Percentiles rank a stretch among this genome's conserved stretches.
Evolutionary conservation across 176 grass and related monocot species (phyloP).

Genomic region (Eleusine indica): DNA sequence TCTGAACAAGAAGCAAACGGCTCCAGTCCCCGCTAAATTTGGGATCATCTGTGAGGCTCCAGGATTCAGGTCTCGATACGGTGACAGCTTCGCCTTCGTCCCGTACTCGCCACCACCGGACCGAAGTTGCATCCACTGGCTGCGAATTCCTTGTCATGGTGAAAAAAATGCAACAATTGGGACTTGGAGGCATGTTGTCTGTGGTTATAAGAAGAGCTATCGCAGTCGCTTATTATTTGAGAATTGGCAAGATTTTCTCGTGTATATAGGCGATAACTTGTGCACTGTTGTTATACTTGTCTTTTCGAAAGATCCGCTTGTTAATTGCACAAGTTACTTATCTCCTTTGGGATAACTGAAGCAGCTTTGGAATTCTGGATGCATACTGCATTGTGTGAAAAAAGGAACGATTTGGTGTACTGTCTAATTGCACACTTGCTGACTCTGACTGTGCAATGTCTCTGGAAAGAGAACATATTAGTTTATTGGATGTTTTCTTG

Average conservation of each 20-base stretch:
- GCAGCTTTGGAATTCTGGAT: too few relatives aligned
- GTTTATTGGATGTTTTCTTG: too few relatives aligned
- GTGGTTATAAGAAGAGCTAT: not conserved
- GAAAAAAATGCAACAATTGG: not conserved
- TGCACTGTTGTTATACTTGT: too few relatives aligned
- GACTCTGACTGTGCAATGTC: too few relatives aligned
- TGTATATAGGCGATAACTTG: not conserved
- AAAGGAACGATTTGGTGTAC: too few relatives aligned
- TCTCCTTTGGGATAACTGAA: too few relatives aligned
- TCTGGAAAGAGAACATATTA: too few relatives aligned
- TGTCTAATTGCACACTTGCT: too few relatives aligned
- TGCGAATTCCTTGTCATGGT: slow-evolving; percentile 2
- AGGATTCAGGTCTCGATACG: slow-evolving; percentile 30
- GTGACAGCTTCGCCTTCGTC: slow-evolving; percentile 44
- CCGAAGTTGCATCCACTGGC: not conserved
- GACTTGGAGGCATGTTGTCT: not conserved
- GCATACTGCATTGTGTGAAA: too few relatives aligned
- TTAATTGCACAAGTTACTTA: too few relatives aligned
- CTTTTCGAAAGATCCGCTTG: too few relatives aligned
- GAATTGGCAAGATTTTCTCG: not conserved
- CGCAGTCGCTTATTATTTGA: not conserved
- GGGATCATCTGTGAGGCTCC: slow-evolving; percentile 6
- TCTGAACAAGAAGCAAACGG: slow-evolving; percentile 37
- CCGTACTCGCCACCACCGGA: not conserved
- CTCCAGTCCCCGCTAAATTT: not conserved